A percentile compares a stretch with the other conserved stretches of the same genome.
Conservation (phyloP, 352 stramenopile species). For the Pseudoperonospora humuli region DNA sequence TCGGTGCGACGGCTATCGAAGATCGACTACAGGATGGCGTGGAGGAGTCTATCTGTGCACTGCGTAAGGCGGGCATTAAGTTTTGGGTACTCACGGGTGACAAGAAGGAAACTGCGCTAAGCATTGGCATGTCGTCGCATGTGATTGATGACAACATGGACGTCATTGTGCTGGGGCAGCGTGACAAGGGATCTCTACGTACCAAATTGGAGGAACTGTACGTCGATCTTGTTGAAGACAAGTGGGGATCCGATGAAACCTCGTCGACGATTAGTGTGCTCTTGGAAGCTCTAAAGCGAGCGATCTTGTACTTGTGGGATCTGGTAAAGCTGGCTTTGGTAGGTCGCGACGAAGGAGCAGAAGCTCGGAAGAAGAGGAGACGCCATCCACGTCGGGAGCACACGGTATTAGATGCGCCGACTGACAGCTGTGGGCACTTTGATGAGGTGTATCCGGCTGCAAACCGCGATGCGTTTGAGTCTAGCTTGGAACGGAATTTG, state of each 20-base stretch:
- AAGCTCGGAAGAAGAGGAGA: slow-evolving; percentile 61
- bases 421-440: slow-evolving; percentile 37
- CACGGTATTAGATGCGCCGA: slow-evolving; percentile 20
- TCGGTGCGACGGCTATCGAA: slow-evolving; percentile 90
- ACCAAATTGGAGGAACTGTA: slow-evolving; percentile 79
- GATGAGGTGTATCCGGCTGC: slow-evolving; percentile 66
- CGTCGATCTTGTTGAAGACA: slow-evolving; percentile 81
- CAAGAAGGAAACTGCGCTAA: slow-evolving; percentile 85
- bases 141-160: slow-evolving; percentile 89
- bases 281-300: slow-evolving; percentile 67
- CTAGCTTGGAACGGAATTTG: slow-evolving; percentile 45
- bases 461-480: slow-evolving; percentile 46
- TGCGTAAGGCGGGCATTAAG: slow-evolving; percentile 92
- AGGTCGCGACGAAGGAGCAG: slow-evolving; percentile 60
- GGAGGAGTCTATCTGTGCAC: slow-evolving; percentile 86
- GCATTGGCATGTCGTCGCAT: slow-evolving; percentile 85
- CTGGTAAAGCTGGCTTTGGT: slow-evolving; percentile 60
- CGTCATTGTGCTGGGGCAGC: slow-evolving; percentile 78
- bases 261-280: slow-evolving; percentile 69
- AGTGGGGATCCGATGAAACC: slow-evolving; percentile 79
- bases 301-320: slow-evolving; percentile 57
- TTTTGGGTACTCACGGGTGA: slow-evolving; percentile 94
- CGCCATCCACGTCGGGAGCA: slow-evolving; percentile 50
- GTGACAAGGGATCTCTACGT: slow-evolving; percentile 69
- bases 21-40: slow-evolving; percentile 91